Evolutionary conservation across 179 eudicot genomes (phyloP).

Genomic region (Patellifolia procumbens): DNA sequence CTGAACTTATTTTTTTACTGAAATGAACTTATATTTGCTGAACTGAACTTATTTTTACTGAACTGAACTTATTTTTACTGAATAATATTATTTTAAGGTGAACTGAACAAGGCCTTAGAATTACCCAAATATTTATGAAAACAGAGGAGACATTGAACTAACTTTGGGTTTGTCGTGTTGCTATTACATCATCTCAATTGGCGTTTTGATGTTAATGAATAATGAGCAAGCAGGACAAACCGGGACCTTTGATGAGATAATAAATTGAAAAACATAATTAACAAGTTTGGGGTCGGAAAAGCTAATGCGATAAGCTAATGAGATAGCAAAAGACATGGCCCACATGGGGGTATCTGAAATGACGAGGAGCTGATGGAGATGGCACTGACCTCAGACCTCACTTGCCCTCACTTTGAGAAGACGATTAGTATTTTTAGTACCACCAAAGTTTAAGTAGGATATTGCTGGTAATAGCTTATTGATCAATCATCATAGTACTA

Average conservation of each 20-base stretch:
- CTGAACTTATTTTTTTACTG: no score
- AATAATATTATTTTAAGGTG: no score
- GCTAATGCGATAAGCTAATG: not conserved
- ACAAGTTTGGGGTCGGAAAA: no score
- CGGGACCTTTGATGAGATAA: not conserved
- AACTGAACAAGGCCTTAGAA: no score
- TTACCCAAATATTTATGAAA: no score
- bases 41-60: no score
- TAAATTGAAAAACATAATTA: not conserved
- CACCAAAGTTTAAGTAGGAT: no score
- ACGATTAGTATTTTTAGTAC: no score
- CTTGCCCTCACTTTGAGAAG: not conserved
- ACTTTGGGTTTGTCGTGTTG: not conserved
- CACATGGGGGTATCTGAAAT: not conserved
- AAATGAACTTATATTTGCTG: no score
- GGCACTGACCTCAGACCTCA: not conserved
- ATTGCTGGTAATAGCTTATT: no score
- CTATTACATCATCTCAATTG: not conserved
- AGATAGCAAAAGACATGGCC: not conserved
- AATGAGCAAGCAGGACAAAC: not conserved
- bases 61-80: no score
- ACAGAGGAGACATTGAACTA: not conserved
- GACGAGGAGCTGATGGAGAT: conserved; percentile 10
- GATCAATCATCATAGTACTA: no score
- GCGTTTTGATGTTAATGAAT: not conserved